Evolutionary conservation across 192 early-diverging fungal genomes (phyloP).

Genomic region (Jimgerdemannia flammicorona): DNA sequence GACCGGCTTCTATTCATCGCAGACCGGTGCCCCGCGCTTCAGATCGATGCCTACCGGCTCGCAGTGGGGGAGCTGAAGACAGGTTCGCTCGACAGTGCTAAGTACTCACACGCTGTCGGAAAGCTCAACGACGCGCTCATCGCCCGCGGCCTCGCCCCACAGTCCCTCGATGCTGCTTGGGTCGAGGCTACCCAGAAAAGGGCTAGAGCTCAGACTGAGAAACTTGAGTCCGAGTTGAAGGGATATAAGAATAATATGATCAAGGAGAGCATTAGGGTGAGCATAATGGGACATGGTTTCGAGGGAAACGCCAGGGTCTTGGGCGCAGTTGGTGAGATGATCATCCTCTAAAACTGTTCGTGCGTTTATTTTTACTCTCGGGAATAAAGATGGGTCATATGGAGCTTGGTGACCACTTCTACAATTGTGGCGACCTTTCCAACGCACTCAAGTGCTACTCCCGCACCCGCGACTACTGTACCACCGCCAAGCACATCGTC

Average conservation of each 20-base stretch:
- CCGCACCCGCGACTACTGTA: slow-evolving; percentile 74
- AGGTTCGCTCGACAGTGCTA: slow-evolving; percentile 38
- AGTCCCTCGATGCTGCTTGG: slow-evolving; percentile 41
- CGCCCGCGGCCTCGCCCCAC: slow-evolving; percentile 23
- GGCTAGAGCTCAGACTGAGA: slow-evolving; percentile 48
- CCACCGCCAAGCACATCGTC: slow-evolving; percentile 68
- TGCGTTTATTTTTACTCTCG: too few species aligned
- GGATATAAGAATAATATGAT: slow-evolving; percentile 72
- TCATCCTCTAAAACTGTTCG: too few species aligned
- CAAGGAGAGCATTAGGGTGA: slow-evolving; percentile 84
- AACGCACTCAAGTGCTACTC: slow-evolving; percentile 66
- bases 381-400: slow-evolving; percentile 68
- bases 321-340: too few species aligned
- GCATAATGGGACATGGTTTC: too few species aligned
- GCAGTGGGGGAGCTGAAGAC: slow-evolving; percentile 57
- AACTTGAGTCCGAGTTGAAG: slow-evolving; percentile 75
- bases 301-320: too few species aligned
- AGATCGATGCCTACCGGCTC: slow-evolving; percentile 60
- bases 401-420: slow-evolving; percentile 79
- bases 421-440: slow-evolving; percentile 61
- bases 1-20: slow-evolving; percentile 74
- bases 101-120: slow-evolving; percentile 46
- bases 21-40: slow-evolving; percentile 59
- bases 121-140: slow-evolving; percentile 54
- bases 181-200: slow-evolving; percentile 43